Conservation (phyloP, 331 rosid species). For the Quercus lobata region DNA sequence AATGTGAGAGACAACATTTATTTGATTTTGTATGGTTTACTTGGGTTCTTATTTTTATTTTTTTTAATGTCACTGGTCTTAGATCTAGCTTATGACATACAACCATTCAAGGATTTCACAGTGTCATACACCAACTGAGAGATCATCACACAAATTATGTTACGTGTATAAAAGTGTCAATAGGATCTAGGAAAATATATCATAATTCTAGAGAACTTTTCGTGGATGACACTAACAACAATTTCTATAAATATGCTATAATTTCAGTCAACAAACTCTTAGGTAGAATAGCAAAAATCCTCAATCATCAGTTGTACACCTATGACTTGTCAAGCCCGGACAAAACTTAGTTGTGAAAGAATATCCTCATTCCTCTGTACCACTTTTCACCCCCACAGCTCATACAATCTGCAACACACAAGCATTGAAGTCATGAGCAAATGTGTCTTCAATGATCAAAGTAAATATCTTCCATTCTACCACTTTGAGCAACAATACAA, state of each 20-base stretch:
- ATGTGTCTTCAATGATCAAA: too few relatives aligned
- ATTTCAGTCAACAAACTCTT: neutral
- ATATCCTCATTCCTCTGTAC: neutral
- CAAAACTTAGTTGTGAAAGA: slow-evolving; percentile 16
- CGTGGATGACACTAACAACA: neutral
- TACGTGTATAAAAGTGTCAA: neutral
- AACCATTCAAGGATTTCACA: neutral
- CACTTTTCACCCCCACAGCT: neutral
- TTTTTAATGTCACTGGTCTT: too few relatives aligned
- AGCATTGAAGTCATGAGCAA: neutral
- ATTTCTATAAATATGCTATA: neutral
- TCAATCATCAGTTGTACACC: neutral
- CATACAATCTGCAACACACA: slow-evolving; percentile 11
- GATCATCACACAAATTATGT: neutral
- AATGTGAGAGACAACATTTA: too few relatives aligned
- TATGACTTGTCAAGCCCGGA: neutral
- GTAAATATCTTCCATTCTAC: neutral
- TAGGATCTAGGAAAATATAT: neutral
- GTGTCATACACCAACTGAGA: neutral
- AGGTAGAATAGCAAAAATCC: neutral
- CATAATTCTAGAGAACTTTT: neutral
- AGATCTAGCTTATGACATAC: neutral
- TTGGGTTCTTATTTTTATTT: too few relatives aligned
- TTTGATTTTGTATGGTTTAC: too few relatives aligned
- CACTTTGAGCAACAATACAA: neutral